Base-by-base conservation (phyloP, 106 monocot genomes). In the Iris macrosiphon region DNA sequence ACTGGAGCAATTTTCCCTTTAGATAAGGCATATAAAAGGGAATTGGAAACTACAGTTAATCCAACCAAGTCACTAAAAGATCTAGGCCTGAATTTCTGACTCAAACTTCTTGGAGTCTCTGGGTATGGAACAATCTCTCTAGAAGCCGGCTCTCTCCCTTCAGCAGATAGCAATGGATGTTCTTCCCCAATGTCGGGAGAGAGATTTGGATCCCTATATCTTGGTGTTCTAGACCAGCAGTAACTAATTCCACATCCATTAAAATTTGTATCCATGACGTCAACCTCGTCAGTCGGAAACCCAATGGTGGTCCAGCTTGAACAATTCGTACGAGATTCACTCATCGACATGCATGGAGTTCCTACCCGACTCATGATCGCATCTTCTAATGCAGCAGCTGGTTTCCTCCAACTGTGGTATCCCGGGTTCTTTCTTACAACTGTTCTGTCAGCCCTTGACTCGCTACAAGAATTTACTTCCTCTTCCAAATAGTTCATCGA, bases 201-300 rank as follows among this genome's bases (percentile, higher is more conserved):
- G 32, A 64, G 50, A 55, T 64, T 54, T 11, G 30, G 31, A 24
- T 79, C 75, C 35, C 71, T 78, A 52, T 72, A 77, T 63, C 69
- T 89, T 32, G 95, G 83, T 48, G 85, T 87, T 56, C 75, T 85
- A 14, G 95, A 95, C 95, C 95, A 95, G 38, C 95, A 95, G 23
- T 75, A 77, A 63, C 79, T 63, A 18, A 95, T 75, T 37, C 95
- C 95, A 58, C 95, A 95, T 6, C 95, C 89, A 65, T 72, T 85
- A 31, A 72, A 67, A 65, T 66, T 82, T 31, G 94, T 77, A 60
- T 80, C 79, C 20, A 67, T 72, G 51, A 65, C 60, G 70, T 76
- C 79, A 58, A 49, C 61, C 7, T 76, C 85, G 7, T 78, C 81
- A 40, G 52, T 66, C 20, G 27, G 40, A 52, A 74, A 31, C 12